These are phyloP conservation scores for Trichoderma sp. DNA, from an alignment of 2,329 filamentous ascomycete genomes.

Conservation along the genomic window DNA sequence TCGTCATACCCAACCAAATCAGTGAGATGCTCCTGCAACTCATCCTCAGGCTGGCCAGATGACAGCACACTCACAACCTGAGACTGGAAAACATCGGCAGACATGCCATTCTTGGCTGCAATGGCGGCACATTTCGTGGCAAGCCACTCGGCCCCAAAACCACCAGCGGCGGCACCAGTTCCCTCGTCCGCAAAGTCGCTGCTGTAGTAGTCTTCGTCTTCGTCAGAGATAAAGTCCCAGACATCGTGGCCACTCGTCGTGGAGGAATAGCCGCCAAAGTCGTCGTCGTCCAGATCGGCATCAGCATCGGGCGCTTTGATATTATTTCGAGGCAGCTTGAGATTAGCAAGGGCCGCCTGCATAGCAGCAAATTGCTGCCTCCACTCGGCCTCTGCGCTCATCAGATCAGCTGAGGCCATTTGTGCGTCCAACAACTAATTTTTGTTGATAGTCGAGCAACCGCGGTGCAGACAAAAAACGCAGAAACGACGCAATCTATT, in stretches of 20 bases:
- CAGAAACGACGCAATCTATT: neutral
- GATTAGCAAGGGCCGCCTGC: constrained; percentile 75
- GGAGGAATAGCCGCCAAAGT: constrained; percentile 53
- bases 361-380: constrained; percentile 80
- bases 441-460: neutral
- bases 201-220: constrained; percentile 62
- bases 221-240: constrained; percentile 86
- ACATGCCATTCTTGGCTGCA: constrained; percentile 63
- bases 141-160: constrained; percentile 68
- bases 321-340: constrained; percentile 49
- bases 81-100: constrained; percentile 66
- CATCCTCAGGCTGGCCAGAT: constrained; percentile 68
- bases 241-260: constrained; percentile 73
- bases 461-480: neutral
- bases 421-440: neutral
- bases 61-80: constrained; percentile 74
- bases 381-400: constrained; percentile 63
- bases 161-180: constrained; percentile 28
- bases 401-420: constrained; percentile 39
- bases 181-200: constrained; percentile 56
- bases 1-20: constrained; percentile 93
- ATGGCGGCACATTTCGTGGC: constrained; percentile 63
- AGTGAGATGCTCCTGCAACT: constrained; percentile 84
- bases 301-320: constrained; percentile 38
- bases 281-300: constrained; percentile 60